Evolutionary conservation across 2,329 filamentous ascomycete species (phyloP).

Genomic region (Dothiorella sarmentorum): DNA sequence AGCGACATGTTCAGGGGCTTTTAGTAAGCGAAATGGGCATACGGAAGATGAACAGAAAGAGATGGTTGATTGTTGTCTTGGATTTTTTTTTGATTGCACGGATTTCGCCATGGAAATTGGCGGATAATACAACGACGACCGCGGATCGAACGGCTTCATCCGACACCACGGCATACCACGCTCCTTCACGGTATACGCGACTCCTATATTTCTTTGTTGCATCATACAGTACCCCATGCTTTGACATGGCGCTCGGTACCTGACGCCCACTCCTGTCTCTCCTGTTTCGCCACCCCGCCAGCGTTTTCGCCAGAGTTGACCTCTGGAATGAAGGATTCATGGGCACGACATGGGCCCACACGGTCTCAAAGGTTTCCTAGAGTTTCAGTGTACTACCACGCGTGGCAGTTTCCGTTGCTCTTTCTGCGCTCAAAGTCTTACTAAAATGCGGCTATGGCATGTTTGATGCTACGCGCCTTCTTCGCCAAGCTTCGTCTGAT

Average conservation of each 20-base stretch:
- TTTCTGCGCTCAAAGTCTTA: not conserved
- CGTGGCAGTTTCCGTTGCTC: not conserved
- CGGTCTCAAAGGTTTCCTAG: not conserved
- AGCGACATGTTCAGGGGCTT: constrained; percentile 16
- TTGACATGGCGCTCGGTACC: not conserved
- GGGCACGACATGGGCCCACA: not conserved
- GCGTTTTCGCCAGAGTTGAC: not conserved
- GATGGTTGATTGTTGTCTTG: not conserved
- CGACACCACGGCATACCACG: not conserved
- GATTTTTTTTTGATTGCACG: constrained; percentile 5
- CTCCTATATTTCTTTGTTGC: not conserved
- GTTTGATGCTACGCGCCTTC: not conserved
- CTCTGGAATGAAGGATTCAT: not conserved
- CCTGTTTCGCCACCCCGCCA: not conserved
- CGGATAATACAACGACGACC: not conserved
- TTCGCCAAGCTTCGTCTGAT: too few species aligned
- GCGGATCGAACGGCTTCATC: not conserved
- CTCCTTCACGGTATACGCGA: not conserved
- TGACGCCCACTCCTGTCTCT: not conserved
- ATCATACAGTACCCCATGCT: not conserved
- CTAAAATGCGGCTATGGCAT: not conserved
- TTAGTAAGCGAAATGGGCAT: not conserved
- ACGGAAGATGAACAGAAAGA: not conserved
- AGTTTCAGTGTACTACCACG: not conserved
- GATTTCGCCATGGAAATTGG: not conserved